These are phyloP conservation scores for Triticum turgidum DNA, from an alignment of 176 grass and related monocot genomes.

Conservation along the genomic window DNA sequence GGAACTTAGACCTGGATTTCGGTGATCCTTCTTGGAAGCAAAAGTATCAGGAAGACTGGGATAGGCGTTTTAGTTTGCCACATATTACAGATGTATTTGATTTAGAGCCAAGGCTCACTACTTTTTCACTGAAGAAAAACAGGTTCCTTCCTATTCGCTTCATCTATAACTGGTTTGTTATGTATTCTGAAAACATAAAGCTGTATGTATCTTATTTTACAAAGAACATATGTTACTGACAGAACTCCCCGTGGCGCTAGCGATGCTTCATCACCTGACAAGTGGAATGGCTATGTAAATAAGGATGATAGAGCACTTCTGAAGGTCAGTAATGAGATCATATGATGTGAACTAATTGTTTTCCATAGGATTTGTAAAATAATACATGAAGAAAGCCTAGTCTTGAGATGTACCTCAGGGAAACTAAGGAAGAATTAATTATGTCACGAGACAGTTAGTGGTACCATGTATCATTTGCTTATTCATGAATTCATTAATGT, in stretches of 20 bases:
- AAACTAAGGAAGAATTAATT: background rate
- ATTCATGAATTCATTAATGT: slow-evolving; percentile 6
- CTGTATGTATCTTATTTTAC: background rate
- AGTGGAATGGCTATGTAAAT: slow-evolving; percentile 84
- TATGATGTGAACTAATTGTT: slow-evolving; percentile 19
- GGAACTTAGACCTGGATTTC: slow-evolving; percentile 60
- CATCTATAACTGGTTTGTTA: slow-evolving; percentile 1
- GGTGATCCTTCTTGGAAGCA: slow-evolving; percentile 73
- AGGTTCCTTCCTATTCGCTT: slow-evolving; percentile 37
- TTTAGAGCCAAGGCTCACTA: slow-evolving; percentile 68
- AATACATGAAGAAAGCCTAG: slow-evolving; percentile 14
- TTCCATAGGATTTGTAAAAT: slow-evolving; percentile 17
- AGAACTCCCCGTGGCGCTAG: slow-evolving; percentile 53
- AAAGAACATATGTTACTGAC: slow-evolving; percentile 17
- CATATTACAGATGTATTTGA: slow-evolving; percentile 90
- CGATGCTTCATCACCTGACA: slow-evolving; percentile 45
- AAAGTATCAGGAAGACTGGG: slow-evolving; percentile 74
- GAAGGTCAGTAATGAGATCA: slow-evolving; percentile 58
- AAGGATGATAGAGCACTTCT: slow-evolving; percentile 88
- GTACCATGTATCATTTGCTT: background rate
- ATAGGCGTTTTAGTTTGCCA: slow-evolving; percentile 68
- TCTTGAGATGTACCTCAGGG: background rate
- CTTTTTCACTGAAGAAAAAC: slow-evolving; percentile 86
- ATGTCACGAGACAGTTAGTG: background rate
- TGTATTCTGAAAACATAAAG: slow-evolving; percentile 18